Evolutionary conservation across 768 basidiomycete species (phyloP).

Genomic region (Sarcodon sp.): DNA sequence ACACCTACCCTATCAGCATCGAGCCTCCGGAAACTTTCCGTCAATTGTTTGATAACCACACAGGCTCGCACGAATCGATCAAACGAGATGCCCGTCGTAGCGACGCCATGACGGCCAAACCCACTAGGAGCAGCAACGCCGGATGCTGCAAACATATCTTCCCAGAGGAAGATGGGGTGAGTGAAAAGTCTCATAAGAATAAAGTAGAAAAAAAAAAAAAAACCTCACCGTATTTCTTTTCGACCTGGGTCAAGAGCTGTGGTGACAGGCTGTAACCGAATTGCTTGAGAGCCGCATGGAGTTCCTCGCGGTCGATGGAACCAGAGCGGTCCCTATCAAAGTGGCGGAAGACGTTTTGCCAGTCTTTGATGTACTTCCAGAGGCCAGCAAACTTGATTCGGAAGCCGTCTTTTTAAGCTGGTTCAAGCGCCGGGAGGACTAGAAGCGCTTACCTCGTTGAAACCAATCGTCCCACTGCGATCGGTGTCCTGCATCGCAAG

Average conservation of each 20-base stretch:
- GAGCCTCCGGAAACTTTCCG: conserved; percentile 53
- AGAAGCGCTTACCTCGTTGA: conserved; percentile 44
- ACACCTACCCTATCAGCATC: conserved; percentile 36
- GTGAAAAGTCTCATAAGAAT: conserved; percentile 11
- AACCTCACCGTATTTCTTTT: conserved; percentile 71
- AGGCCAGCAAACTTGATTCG: conserved; percentile 49
- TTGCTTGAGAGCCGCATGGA: conserved; percentile 53
- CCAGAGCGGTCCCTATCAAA: conserved; percentile 81
- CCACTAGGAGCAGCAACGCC: conserved; percentile 14
- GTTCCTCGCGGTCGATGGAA: conserved; percentile 58
- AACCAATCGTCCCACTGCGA: conserved; percentile 67
- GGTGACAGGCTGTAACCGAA: conserved; percentile 75
- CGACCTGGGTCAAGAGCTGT: conserved; percentile 46
- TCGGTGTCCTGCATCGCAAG: conserved; percentile 40
- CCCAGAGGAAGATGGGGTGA: conserved; percentile 21
- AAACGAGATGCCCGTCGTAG: conserved; percentile 58
- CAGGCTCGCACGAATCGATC: conserved; percentile 83
- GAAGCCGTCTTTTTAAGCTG: not conserved
- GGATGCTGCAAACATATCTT: conserved; percentile 44
- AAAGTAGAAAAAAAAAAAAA: not conserved
- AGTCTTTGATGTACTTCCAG: conserved; percentile 83
- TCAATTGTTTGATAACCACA: conserved; percentile 69
- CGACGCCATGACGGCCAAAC: conserved; percentile 11
- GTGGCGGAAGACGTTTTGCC: conserved; percentile 75
- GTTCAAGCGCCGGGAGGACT: not conserved